These are phyloP conservation scores for Spizellomyces punctatus DNA, from an alignment of 192 early-diverging fungal species.

Conservation along the genomic window DNA sequence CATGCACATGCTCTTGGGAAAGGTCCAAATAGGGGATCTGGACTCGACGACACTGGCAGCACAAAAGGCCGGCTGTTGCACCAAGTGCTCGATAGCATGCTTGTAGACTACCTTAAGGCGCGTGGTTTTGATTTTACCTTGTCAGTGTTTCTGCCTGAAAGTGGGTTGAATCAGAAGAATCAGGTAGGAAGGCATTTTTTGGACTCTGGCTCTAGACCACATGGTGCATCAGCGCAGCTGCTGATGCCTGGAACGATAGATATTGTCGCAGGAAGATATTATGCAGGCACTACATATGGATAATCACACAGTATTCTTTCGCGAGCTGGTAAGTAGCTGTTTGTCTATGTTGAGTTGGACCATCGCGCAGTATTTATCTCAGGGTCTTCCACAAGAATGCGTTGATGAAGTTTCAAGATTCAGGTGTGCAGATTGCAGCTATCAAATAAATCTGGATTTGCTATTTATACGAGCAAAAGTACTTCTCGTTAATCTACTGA, in stretches of 20 bases:
- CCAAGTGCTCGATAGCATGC: slow-evolving; percentile 49
- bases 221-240: background rate
- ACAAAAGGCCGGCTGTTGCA: slow-evolving; percentile 19
- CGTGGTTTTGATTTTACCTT: slow-evolving; percentile 52
- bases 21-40: background rate
- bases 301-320: slow-evolving; percentile 29
- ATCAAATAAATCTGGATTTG: background rate
- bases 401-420: background rate
- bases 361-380: background rate
- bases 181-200: slow-evolving; percentile 23
- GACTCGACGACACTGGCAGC: background rate
- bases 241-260: slow-evolving; percentile 1
- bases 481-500: slow-evolving; percentile 34
- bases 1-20: background rate
- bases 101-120: slow-evolving; percentile 45
- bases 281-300: slow-evolving; percentile 49
- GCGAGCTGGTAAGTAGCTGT: slow-evolving; percentile 16
- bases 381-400: background rate
- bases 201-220: no score
- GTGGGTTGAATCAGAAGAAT: slow-evolving; percentile 32
- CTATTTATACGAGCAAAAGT: background rate
- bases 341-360: background rate
- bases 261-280: slow-evolving; percentile 39
- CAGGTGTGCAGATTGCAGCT: background rate
- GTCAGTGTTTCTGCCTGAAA: slow-evolving; percentile 58